Evolutionary conservation across 2,329 filamentous ascomycete species (phyloP), one percentile per base, ranked within the genome.

Genomic region (Mycosphaerella sp.): DNA sequence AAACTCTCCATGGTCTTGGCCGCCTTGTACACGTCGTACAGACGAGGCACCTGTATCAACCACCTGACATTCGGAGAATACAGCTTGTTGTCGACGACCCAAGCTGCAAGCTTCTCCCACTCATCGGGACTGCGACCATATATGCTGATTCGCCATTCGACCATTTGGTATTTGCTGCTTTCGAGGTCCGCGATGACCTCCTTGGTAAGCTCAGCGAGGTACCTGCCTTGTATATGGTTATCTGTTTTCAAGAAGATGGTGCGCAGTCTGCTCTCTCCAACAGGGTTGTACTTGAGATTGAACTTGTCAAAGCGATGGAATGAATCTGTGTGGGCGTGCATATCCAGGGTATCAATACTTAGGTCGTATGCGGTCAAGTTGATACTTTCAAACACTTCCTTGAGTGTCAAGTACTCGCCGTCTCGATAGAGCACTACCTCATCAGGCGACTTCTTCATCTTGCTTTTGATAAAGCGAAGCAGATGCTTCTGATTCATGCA

Each of bases 401-500:
- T 83, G 53, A 98, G 73, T 0, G 93, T 97, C 61, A 98, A 75
- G 69, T 95, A 82, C 69, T 91, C 95, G 53, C 87, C 91, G 68
- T 98, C 93, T 66, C 93, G 81, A 69, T 84, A 94, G 40, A 98
- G 79, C 6, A 98, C 93, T 28, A 93, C 82, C 72, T 98, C 93
- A 64, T 97, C 87, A 0, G 90, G 89, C 14, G 81, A 93, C 71
- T 95, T 98, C 79, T 96, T 97, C 89, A 98, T 96, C 73, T 98
- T 98, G 72, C 89, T 95, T 73, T 98, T 98, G 75, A 98, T 98
- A 71, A 98, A 98, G 49, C 93, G 88, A 54, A 98, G 75, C 51
- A 98, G 74, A 78, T 98, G 93, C 72, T 98, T 98, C 71, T 98
- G 93, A 67, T 98, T 98, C 93, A 98, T 98, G 69, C 93, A 98